Conservation (phyloP, 257 asterid species). For the Scutellaria galericulata region DNA sequence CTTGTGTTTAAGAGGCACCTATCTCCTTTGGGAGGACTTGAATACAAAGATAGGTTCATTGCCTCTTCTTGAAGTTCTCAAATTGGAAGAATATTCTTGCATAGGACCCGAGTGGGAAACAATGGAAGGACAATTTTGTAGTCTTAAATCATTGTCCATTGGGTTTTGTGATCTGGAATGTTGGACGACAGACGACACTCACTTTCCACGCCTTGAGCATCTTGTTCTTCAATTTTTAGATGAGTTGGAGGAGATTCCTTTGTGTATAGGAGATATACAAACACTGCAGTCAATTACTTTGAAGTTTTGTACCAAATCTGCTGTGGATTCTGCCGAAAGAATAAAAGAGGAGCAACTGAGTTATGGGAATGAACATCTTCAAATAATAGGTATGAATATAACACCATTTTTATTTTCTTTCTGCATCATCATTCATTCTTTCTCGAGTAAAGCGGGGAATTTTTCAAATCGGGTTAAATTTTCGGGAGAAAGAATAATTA, state of each 20-base stretch:
- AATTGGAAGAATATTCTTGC: no score
- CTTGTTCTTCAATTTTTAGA: background rate
- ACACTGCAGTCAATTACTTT: background rate
- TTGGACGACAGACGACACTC: background rate
- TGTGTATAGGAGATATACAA: background rate
- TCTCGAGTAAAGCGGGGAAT: no score
- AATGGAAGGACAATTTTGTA: background rate
- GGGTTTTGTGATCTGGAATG: background rate
- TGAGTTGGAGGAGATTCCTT: background rate
- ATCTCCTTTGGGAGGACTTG: background rate
- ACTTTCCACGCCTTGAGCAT: constrained; percentile 5
- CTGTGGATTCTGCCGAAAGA: background rate
- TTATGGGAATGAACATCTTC: no score
- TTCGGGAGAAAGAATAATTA: no score
- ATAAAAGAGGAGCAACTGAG: background rate
- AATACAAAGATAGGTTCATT: background rate
- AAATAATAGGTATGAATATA: no score
- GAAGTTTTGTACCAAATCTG: background rate
- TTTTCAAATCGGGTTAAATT: no score
- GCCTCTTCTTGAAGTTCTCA: background rate
- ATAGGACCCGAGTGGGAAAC: background rate
- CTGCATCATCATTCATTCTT: no score
- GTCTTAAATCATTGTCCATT: background rate
- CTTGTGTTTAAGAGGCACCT: background rate
- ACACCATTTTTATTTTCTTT: no score